Evolutionary conservation across 306 rosid genomes (phyloP), one percentile per base, ranked within the genome.

Genomic region (Fragaria nilgerrensis): DNA sequence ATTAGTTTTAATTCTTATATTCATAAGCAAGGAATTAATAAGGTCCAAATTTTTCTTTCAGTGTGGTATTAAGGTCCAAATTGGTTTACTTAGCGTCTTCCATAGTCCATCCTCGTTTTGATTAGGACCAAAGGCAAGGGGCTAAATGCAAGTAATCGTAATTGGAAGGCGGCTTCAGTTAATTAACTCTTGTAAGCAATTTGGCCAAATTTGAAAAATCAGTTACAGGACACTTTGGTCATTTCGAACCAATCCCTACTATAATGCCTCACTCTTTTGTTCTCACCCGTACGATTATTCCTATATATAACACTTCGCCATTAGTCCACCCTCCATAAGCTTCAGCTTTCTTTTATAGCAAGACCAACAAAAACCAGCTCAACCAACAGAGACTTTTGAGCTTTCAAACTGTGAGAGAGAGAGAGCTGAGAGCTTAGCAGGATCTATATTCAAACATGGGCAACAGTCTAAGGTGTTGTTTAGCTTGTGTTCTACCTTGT

Each of bases 401-500:
- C 27, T 58, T 58, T 58, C 64, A 56, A 37, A 66, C 52, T 44
- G 36, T 41, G 45, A 9, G 75, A 32, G 45, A 9, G 75, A 32
- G 72, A 76, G 47, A 67, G 78, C 74, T 20, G 23, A 41, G 43
- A 16, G 44, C 67, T 29, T 10, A 19, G 37, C 16, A 23, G 12
- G 8, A 68, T 41, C 27, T 11, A 20, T 66, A 63, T 7, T 22
- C 14, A 9, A 16, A n/a, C 37, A 94, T 94, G 98, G 98, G 98
- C 9, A 94, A 94, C 70, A 88, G 91, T 84, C 80, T 94, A 81
- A 90, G 92, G 92, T 88, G 97, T 66, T 94, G 97, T 87, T 84
- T 94, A 87, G 98, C 95, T 71, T 94, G 98, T 75, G 92, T 90
- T 78, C 88, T 94, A 79, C 98, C 98, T 0, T 94, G 93, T 56